phyloP scores from a whole-genome alignment of 1,284 basidiomycete species.

The Vanrija sp. region DNA sequence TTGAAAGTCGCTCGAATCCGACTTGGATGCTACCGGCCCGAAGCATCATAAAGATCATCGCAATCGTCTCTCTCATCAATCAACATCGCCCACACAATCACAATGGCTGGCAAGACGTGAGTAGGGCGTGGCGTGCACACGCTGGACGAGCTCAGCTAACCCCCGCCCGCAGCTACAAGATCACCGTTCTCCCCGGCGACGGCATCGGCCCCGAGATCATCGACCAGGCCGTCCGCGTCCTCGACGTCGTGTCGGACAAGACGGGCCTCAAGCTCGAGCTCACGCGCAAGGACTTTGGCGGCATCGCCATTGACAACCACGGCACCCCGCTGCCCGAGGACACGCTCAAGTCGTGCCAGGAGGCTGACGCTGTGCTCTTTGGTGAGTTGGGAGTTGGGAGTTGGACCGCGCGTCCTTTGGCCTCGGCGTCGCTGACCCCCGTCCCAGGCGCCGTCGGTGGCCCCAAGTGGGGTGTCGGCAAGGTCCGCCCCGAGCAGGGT shows the following conservation, averaged over 20 bases:
- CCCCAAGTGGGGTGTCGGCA: constrained; percentile 94
- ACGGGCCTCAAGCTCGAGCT: constrained; percentile 71
- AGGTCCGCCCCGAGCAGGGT: constrained; percentile 88
- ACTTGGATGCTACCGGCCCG: not conserved
- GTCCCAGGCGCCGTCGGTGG: constrained; percentile 1
- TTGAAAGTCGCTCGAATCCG: not conserved
- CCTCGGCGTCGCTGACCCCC: not conserved
- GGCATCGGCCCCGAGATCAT: constrained; percentile 97
- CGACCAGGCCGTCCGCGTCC: constrained; percentile 79
- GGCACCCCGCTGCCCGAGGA: constrained; percentile 80
- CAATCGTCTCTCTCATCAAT: not conserved
- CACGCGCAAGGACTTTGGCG: constrained; percentile 75
- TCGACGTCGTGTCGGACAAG: constrained; percentile 67
- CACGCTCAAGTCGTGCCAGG: constrained; percentile 80
- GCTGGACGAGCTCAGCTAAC: not conserved
- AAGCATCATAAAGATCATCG: not conserved
- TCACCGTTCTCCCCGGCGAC: constrained; percentile 89
- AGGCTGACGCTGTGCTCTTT: constrained; percentile 87
- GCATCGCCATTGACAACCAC: constrained; percentile 82
- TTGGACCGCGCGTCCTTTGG: not conserved
- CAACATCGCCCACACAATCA: not conserved
- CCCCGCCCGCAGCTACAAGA: constrained; percentile 59
- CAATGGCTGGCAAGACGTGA: constrained; percentile 22
- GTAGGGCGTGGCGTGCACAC: not conserved
- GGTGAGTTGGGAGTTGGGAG: constrained; percentile 55